Evolutionary conservation across 164 flowering plant genomes (phyloP), one percentile per base, ranked within the genome.

Genomic region (Vitis vinifera): DNA sequence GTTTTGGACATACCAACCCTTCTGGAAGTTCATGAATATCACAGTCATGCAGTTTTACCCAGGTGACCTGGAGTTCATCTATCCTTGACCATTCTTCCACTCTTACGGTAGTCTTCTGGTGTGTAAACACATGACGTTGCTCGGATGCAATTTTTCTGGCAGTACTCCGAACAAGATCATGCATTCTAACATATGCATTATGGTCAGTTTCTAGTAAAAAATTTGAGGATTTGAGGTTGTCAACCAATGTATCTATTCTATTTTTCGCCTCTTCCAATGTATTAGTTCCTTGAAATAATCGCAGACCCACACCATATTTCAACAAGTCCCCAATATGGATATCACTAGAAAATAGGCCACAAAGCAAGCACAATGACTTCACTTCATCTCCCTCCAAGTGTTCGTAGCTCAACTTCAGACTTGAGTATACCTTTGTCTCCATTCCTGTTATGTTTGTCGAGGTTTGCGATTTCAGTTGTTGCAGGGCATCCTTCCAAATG

Each of bases 11-110:
- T 11, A 57, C 14, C 17, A 65, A 1, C 9, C 10, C 16, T 14
- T 55, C 55, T 27, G 82, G 78, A 27, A 71, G 74, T 14, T 71
- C 27, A 9, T 1, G 10, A n/a, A 66, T 44, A 0, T 29, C 9
- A 6, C 49, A 9, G 3, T 2, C 0, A 29, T n/a, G 14, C 9
- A 68, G 27, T 2, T 27, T 70, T 3, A 77, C 48, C 9, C 14
- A 12, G 16, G 8, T 59, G 50, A 10, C 65, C 0, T 44, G 15
- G 6, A 13, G 51, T n/a, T 4, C 13, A 23, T 17, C 50, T 10
- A 5, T 17, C 2, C 13, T 16, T 2, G 65, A 67, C 72, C 69
- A 73, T 13, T 59, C 29, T 1, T 31, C 44, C 44, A 4, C 7
- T 31, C 44, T 31, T 31, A 4, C 5, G 4, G 44, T 31, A 31